Percentiles rank a stretch among this genome's conserved stretches.
These are phyloP conservation scores for Russula ochroleuca DNA, from an alignment of 768 basidiomycete genomes.

Conservation along the genomic window DNA sequence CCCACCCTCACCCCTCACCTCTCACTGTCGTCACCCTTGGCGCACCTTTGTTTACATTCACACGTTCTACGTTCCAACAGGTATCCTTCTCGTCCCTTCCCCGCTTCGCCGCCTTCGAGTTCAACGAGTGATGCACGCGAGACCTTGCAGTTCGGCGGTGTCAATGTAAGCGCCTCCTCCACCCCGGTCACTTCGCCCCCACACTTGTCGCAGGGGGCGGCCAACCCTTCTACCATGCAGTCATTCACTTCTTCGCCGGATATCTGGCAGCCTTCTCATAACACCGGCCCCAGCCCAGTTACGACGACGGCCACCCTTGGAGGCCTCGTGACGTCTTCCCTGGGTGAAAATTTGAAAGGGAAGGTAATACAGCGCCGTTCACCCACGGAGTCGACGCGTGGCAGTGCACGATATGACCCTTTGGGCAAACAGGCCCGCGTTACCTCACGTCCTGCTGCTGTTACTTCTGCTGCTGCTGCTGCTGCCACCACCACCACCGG, in stretches of 20 bases:
- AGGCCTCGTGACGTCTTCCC: background rate
- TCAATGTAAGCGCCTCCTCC: constrained; percentile 4
- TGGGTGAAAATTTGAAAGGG: constrained; percentile 5
- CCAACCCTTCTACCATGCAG: background rate
- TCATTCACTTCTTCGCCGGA: constrained; percentile 11
- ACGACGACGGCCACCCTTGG: background rate
- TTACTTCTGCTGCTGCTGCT: background rate
- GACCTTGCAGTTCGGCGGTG: constrained; percentile 3
- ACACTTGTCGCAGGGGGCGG: background rate
- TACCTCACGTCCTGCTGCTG: background rate
- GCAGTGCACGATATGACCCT: constrained; percentile 16
- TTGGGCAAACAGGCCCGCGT: constrained; percentile 11
- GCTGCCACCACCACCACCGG: background rate
- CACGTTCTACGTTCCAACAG: background rate
- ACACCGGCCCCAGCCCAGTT: constrained; percentile 3
- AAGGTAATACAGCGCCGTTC: constrained; percentile 15
- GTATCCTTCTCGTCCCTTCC: background rate
- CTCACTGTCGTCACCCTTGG: background rate
- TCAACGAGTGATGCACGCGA: constrained; percentile 15
- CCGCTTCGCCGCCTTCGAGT: constrained; percentile 8
- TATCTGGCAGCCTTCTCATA: constrained; percentile 14
- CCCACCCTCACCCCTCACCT: background rate
- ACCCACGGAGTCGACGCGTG: constrained; percentile 16
- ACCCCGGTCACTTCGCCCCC: constrained; percentile 1
- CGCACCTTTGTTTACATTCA: background rate